Base-by-base conservation (phyloP, 495 filamentous ascomycete species). In the Penicillium arizonense region DNA sequence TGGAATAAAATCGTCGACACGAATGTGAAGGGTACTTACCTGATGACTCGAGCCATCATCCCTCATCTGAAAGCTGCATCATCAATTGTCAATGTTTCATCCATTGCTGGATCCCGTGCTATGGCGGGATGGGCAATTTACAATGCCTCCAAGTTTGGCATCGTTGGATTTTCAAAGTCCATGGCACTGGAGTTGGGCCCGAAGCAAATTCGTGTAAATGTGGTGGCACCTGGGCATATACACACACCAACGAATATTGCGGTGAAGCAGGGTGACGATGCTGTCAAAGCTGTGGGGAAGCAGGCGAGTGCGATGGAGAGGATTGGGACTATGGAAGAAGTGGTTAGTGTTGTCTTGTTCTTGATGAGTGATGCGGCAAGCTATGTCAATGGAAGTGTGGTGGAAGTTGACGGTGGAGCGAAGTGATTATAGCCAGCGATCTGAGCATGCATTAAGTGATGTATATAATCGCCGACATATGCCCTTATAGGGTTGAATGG, bases 111-210 rank as follows among this genome's bases (percentile, higher is more conserved):
- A 1, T 53, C 75, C 24, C 57, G 62, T 2, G 61, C 71, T 0
- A 49, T 53, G 9, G 54, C 66, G 5, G 71, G 72, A 7, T 73
- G 75, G 20, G 43, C 53, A 2, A 50, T 63, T 5, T 82, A 82
- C 56, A 79, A 75, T 50, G 71, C 77, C 0, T 77, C 72, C 35
- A 81, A 82, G 54, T 77, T 60, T 41, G 79, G 57, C 5, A 62
- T 80, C 2, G 72, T 80, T 21, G 78, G 77, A 3, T 76, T 82
- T 39, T 72, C 71, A 10, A 80, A 79, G 51, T 67, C 68, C 35
- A 68, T 81, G 65, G 78, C 77, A 28, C 47, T 77, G 52, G 80
- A 81, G 52, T 47, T 82, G 20, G 80, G 76, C 0, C 64, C 67
- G 7, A 68, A 67, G 47, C 72, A 73, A 12, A 69, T 81, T n/a